These are phyloP conservation scores for Podila horticola DNA, from an alignment of 192 early-diverging fungal genomes.

Conservation along the genomic window DNA sequence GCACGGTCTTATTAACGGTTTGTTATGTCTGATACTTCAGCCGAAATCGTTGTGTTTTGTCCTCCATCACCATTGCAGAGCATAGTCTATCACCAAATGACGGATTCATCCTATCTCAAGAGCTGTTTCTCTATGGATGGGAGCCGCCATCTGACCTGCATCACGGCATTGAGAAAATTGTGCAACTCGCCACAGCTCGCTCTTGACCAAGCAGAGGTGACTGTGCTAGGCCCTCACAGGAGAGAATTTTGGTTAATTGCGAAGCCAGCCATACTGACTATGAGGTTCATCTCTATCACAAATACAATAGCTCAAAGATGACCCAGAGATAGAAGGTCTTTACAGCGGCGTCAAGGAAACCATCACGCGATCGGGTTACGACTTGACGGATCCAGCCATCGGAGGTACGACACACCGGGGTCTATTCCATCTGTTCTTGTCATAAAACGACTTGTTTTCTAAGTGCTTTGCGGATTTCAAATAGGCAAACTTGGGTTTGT, in stretches of 20 bases:
- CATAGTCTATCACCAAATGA: conserved; percentile 41
- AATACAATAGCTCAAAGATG: conserved; percentile 8
- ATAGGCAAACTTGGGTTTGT: conserved; percentile 40
- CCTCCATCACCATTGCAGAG: conserved; percentile 55
- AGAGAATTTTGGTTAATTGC: background rate
- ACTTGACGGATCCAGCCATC: conserved; percentile 1
- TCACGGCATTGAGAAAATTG: conserved; percentile 56
- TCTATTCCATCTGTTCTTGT: background rate
- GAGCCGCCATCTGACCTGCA: conserved; percentile 54
- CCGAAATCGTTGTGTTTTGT: conserved; percentile 67
- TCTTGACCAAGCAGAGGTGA: conserved; percentile 32
- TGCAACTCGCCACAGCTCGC: conserved; percentile 50
- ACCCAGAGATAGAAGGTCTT: conserved; percentile 10
- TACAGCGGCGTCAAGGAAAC: conserved; percentile 16
- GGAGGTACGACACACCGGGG: conserved; percentile 9
- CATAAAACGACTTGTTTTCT: too few relatives aligned
- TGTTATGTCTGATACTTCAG: conserved; percentile 8
- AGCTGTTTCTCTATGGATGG: conserved; percentile 44
- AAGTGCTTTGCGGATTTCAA: background rate
- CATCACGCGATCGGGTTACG: background rate
- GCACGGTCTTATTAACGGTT: background rate
- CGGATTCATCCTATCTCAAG: conserved; percentile 28
- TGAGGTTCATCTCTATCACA: background rate
- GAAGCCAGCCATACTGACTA: background rate
- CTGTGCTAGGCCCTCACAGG: too few relatives aligned